Base-by-base conservation (phyloP, 2,329 filamentous ascomycete genomes). In the Ceratocystis diversiconidia region DNA sequence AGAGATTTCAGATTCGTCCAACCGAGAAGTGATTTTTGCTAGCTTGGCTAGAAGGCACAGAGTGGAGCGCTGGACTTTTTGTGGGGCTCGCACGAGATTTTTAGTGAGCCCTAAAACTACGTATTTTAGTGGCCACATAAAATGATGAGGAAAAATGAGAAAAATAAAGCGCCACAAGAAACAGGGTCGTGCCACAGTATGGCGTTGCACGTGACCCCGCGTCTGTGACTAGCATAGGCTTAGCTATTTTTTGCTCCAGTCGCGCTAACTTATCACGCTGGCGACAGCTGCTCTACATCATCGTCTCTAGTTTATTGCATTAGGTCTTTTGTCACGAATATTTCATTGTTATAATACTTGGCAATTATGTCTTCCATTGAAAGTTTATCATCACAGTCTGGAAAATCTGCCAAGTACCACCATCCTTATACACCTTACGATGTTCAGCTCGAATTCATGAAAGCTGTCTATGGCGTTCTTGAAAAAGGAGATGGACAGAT, bases 401-500 rank as follows among this genome's bases (percentile, higher is more conserved):
- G 57, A n/a, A 44, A 65, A 12, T 36, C 61, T 48, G 52, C 63
- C 46, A 79, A 91, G 70, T 96, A 95, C 73, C 84, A 95, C 72
- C 92, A 96, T 72, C 92, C 92, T 0, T 96, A 87, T 73, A 83
- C 85, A 36, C 92, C 92, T 0, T 96, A 96, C 74, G 82, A 88
- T 63, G 94, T 96, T 55, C 92, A 96, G 72, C 80, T 87, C 57
- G 79, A 92, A 70, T 95, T 96, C 72, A 96, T 96, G 92, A 85
- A 80, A 70, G 82, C 87, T 0, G 81, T 94, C 4, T 96, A 95
- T 72, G 76, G 84, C 62, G 89, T 90, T 68, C 82, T 96, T 30
- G 85, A 95, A 70, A 72, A 72, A 28, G 82, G 82, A 3, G 74
- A 87, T 52, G 87, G 89, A 7, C 89, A 92, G 72, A 80, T 96